phyloP scores from a whole-genome alignment of 2,329 filamentous ascomycete species.

The Dactylonectria estremocensis region DNA sequence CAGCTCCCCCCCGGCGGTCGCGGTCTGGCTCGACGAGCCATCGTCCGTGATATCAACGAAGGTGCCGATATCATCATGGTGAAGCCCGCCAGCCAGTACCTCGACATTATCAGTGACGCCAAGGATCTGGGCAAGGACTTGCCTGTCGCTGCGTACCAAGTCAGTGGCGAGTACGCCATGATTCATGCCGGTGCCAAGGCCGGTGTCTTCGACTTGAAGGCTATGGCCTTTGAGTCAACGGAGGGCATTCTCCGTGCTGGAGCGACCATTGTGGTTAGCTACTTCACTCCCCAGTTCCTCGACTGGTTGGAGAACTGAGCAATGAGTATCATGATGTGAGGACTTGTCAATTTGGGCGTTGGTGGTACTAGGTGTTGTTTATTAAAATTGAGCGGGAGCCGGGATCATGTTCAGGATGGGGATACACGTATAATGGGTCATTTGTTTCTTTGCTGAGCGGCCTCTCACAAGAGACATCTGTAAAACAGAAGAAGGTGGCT shows the following conservation, averaged over 20 bases:
- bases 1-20: constrained; percentile 94
- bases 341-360: constrained; percentile 28
- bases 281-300: constrained; percentile 89
- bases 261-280: constrained; percentile 92
- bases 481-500: constrained; percentile 14
- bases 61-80: constrained; percentile 99
- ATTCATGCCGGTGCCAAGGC: constrained; percentile 96
- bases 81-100: constrained; percentile 94
- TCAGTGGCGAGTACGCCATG: constrained; percentile 98
- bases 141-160: constrained; percentile 95
- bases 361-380: constrained; percentile 33
- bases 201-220: constrained; percentile 94
- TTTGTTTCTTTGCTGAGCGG: constrained; percentile 16
- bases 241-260: constrained; percentile 95
- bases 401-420: constrained; percentile 22
- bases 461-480: constrained; percentile 14
- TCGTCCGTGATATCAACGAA: constrained; percentile 90
- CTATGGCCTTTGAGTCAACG: constrained; percentile 95
- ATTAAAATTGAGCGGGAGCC: constrained; percentile 30
- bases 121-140: constrained; percentile 94
- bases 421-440: constrained; percentile 25
- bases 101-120: constrained; percentile 98
- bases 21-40: constrained; percentile 91
- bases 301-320: constrained; percentile 73
- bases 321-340: constrained; percentile 27